Base-by-base conservation (phyloP, 2,329 filamentous ascomycete species). In the Botrytis porri region DNA sequence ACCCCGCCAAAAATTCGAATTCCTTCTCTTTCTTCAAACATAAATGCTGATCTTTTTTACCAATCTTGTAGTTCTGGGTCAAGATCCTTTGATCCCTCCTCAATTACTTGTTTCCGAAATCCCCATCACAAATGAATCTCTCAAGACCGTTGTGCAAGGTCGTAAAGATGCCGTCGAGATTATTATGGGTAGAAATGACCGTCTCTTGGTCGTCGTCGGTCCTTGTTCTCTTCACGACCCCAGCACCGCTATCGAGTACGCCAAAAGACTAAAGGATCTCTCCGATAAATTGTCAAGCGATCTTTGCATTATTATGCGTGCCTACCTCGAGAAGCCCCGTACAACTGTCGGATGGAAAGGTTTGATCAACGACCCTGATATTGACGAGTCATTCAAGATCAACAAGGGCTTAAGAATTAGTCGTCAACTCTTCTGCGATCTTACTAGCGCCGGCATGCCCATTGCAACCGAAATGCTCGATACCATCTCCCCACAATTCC, bases 281-380 rank as follows among this genome's bases (percentile, higher is more conserved):
- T 89, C 94, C 74, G 89, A 92, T 76, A 93, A 92, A 86, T 90
- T 98, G 75, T 89, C 90, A 75, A 86, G 90, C 78, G 95, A 98
- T 82, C 88, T 99, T 64, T 91, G 91, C 82, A 93, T 99, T 82
- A 91, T 99, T 80, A 99, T 99, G 96, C 93, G 96, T 79, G 94
- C 95, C 81, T 99, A 99, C 88, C 92, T 99, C 69, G 96, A 99
- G 87, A 99, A 99, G 88, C 96, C 96, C 60, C 92, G 96, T 75
- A 99, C 96, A 67, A 99, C 96, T 0, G 95, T 99, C 67, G 96
- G 96, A 81, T 99, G 96, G 96, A 99, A 99, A 86, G 96, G 96
- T 70, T 87, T 99, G 83, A 98, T 99, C 88, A 99, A 99, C 84
- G 96, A 99, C 83, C 96, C 96, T 3, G 95, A 98, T 80, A 97